Base-by-base conservation (phyloP, 139 green algal genomes). In the Trebouxia sp. region DNA sequence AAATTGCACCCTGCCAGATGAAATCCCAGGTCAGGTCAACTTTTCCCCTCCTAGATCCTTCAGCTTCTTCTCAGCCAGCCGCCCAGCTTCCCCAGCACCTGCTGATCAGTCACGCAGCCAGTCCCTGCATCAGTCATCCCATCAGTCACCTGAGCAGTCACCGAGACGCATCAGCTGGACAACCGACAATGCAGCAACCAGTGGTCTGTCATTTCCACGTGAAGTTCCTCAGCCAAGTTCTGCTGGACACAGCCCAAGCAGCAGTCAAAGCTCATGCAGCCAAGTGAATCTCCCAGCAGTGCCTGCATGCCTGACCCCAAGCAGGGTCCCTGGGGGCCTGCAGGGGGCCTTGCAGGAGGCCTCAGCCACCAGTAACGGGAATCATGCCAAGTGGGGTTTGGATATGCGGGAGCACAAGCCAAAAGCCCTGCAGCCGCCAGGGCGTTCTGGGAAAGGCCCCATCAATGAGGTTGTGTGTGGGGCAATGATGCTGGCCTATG, bases 401-500 rank as follows among this genome's bases (percentile, higher is more conserved):
- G 75, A 80, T 24, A 80, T 80, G 75, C 28, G 75, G 24, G 75
- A 80, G 75, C 75, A 80, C 75, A 62, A 65, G n/a, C 48, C 47
- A 5, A 80, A 80, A 47, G 15, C 45, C 0, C 30, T 79, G 26
- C 72, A 79, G n/a, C 26, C 50, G 30, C 26, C 41, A 42, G 32
- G 72, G 75, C 75, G 47, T n/a, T 28, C 24, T 38, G 75, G 62
- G 15, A 72, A 45, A 10, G 41, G 48, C 41, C 30, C 72, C 11
- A 58, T 97, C 10, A 97, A 96, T 78, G 92, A 95, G 83, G 93
- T 95, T 0, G 91, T 97, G 28, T 95, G 90, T 45, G 90, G 89
- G 3, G 90, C 93, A 9, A 85, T 97, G 70, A 97, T 97, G 93
- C 67, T 91, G 50, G 94, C 92, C 0, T 97, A 96, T 43, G 92